These are phyloP conservation scores for Penicillium lividum DNA, from an alignment of 495 filamentous ascomycete genomes.

Conservation along the genomic window DNA sequence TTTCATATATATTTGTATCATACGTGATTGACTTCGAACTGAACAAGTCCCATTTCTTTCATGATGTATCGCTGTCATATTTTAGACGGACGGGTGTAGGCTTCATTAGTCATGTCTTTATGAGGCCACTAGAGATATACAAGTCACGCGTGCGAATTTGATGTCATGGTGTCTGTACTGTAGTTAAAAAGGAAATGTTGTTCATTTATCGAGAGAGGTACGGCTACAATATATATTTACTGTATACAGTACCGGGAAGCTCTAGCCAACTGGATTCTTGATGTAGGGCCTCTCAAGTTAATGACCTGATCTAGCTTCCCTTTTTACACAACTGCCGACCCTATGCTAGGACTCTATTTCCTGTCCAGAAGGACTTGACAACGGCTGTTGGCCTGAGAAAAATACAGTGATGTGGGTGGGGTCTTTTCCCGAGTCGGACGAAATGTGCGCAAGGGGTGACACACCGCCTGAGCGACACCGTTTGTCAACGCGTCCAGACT, in stretches of 20 bases:
- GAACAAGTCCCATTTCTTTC: background rate
- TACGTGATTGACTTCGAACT: conserved; percentile 3
- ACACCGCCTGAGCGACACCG: conserved; percentile 4
- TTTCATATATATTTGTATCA: conserved; percentile 2
- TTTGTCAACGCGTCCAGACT: conserved; percentile 5
- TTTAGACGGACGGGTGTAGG: background rate
- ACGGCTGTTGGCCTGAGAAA: conserved; percentile 1
- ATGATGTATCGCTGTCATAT: conserved; percentile 2
- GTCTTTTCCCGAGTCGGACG: conserved; percentile 2
- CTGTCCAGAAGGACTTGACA: conserved; percentile 3
- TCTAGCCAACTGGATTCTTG: conserved; percentile 2
- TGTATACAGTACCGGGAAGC: background rate
- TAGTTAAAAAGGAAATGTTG: background rate
- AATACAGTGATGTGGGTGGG: conserved; percentile 1
- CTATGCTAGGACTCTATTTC: background rate
- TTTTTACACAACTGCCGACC: background rate
- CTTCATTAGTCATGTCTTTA: background rate
- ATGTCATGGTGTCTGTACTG: background rate
- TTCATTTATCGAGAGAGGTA: background rate
- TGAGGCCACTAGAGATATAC: background rate
- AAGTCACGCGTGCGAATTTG: background rate
- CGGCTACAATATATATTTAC: conserved; percentile 3
- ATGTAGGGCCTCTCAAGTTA: background rate
- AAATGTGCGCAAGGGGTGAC: background rate
- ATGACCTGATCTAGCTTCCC: background rate